Base-by-base conservation (phyloP, 2,329 filamentous ascomycete genomes). In the Botryotinia calthae region DNA sequence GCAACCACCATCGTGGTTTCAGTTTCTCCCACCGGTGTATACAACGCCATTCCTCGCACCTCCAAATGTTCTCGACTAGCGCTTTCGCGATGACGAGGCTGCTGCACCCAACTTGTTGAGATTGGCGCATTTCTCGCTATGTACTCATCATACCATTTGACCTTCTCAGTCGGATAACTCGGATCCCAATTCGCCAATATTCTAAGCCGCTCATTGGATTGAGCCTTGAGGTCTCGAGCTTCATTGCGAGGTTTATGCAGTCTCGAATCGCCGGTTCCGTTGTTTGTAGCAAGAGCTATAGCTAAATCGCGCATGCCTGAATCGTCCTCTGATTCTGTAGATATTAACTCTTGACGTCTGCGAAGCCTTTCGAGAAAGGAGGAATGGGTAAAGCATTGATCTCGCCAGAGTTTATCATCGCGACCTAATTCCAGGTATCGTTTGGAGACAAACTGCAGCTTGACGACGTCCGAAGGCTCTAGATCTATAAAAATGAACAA, bases 131-230 rank as follows among this genome's bases (percentile, higher is more conserved):
- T 87, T 48, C 95, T 87, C 70, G 95, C 93, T 75, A 97, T 91
- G 79, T 94, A 97, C 81, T 98, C 95, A 72, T 92, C 88, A 81
- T 97, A 97, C 91, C 94, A 98, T 66, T 92, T 89, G 31, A 95
- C 86, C 58, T 85, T 85, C 82, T 98, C 94, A 7, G 82, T 84
- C 0, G 90, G 88, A 75, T 91, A 94, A 0, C 88, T 89, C 0
- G 93, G 93, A 77, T 97, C 93, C 94, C 94, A 97, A 77, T 93
- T 93, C 7, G 90, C 90, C 79, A 92, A 84, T 73, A 93, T 87
- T 67, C 89, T 87, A 34, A 84, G 82, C 72, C 84, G 83, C 77
- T 87, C 84, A 72, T 77, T 78, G 31, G 79, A 78, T 61, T 59
- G 72, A 31, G 73, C 75, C 61, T 79, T 78, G 48, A 76, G 40